Evolutionary conservation across 192 early-diverging fungal genomes (phyloP).

Genomic region (Phlyctochytrium planicorne): DNA sequence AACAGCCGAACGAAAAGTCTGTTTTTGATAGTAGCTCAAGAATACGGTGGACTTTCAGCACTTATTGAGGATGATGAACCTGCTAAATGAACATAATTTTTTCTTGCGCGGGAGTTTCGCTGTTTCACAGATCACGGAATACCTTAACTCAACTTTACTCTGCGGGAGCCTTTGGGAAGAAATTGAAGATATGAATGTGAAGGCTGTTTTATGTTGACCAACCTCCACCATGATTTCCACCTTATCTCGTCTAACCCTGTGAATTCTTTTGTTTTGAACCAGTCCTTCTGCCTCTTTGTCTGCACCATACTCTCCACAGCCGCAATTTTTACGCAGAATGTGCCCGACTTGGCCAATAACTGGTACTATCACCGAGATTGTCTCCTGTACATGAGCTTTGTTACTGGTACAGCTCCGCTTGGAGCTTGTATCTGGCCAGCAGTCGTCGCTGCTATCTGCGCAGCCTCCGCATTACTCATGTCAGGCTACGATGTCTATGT

Average conservation of each 20-base stretch:
- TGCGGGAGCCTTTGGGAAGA: no score
- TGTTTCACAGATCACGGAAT: no score
- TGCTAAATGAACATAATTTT: no score
- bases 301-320: background rate
- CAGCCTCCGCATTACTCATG: background rate
- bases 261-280: background rate
- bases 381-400: conserved; percentile 1
- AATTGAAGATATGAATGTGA: no score
- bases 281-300: background rate
- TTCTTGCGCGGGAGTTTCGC: no score
- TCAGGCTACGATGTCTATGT: background rate
- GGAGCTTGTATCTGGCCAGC: background rate
- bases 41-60: no score
- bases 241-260: no score
- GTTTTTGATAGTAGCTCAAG: no score
- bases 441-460: background rate
- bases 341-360: background rate
- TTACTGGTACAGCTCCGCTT: background rate
- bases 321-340: background rate
- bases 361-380: background rate
- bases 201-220: background rate
- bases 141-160: no score
- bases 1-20: no score
- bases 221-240: no score
- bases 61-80: no score